Evolutionary conservation across 2,329 filamentous ascomycete species (phyloP).

Genomic region (Talaromyces sp.): DNA sequence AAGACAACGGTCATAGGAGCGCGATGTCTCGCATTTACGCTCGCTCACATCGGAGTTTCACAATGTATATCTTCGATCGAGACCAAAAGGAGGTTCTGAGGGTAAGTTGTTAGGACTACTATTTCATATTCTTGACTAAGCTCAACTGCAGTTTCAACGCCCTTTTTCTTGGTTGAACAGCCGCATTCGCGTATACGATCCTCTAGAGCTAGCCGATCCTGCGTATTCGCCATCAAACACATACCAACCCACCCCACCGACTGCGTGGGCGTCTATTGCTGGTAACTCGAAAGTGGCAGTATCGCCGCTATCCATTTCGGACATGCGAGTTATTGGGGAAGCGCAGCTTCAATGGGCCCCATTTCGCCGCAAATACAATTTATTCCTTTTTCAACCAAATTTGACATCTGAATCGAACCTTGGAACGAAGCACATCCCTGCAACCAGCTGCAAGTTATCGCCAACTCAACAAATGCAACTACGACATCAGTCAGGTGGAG

Average conservation of each 20-base stretch:
- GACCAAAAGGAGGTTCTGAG: conserved; percentile 56
- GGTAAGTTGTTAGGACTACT: conserved; percentile 22
- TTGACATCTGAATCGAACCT: conserved; percentile 29
- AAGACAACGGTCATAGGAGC: conserved; percentile 54
- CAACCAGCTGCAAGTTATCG: conserved; percentile 45
- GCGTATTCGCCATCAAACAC: conserved; percentile 37
- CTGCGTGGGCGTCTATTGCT: conserved; percentile 33
- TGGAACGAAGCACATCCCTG: conserved; percentile 35
- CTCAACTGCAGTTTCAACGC: conserved; percentile 47
- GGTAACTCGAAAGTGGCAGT: conserved; percentile 46
- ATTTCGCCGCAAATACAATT: conserved; percentile 58
- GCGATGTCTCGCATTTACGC: conserved; percentile 56
- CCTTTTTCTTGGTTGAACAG: conserved; percentile 62
- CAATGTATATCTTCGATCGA: conserved; percentile 59
- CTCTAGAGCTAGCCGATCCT: conserved; percentile 32
- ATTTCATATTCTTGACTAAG: neutral
- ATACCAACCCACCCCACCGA: conserved; percentile 40
- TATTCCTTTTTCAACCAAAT: conserved; percentile 53
- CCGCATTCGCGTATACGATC: conserved; percentile 52
- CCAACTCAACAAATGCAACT: conserved; percentile 43
- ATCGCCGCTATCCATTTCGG: conserved; percentile 47
- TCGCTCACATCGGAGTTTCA: conserved; percentile 58
- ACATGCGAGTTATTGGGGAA: conserved; percentile 60
- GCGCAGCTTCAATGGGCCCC: conserved; percentile 61
- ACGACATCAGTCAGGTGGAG: conserved; percentile 17